Evolutionary conservation across 768 basidiomycete genomes (phyloP), one percentile per base, ranked within the genome.

Genomic region (Leccinum subtestaceum): DNA sequence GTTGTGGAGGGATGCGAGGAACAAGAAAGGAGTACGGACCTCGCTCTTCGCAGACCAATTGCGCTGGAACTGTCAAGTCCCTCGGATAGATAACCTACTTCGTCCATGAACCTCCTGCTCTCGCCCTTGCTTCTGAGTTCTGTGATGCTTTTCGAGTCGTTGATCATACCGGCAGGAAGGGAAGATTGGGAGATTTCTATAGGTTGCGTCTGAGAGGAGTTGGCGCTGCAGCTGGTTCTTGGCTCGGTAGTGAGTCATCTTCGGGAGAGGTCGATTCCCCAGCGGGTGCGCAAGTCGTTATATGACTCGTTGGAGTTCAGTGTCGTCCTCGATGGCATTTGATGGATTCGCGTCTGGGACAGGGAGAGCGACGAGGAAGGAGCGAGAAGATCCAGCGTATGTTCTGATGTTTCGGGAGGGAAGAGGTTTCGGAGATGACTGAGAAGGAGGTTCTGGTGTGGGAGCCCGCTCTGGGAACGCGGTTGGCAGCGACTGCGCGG

Each of bases 41-140:
- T 93, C 11, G 87, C 82, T 62, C 89, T 80, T 52, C 85, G 79
- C 23, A 93, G 77, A 2, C 81, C 78, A 49, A 85, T 65, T 10
- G 80, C 77, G 17, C 78, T 80, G 13, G 76, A 76, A 10, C 71
- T 64, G 27, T 84, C 83, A 72, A 93, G 80, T 1, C 92, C 90
- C 70, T 94, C 92, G 60, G 92, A 88, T 5, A 93, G 73, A 72
- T 93, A 94, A 0, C 92, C 92, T 3, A 92, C 82, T 66, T 93
- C 91, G 60, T 94, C 92, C 46, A 92, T 71, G 67, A 93, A 93
- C 15, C 89, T 77, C 61, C 91, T 78, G 55, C 79, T 86, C 73
- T 93, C 90, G 12, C 92, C 92, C 69, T 89, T 90, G 66, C 82
- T 88, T 57, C 91, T 75, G 40, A 93, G 76, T 62, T 93, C 91